Percentiles rank a stretch among this genome's conserved stretches.
Evolutionary conservation across 176 grass and related monocot genomes (phyloP).

Genomic region (Triticum dicoccoides): DNA sequence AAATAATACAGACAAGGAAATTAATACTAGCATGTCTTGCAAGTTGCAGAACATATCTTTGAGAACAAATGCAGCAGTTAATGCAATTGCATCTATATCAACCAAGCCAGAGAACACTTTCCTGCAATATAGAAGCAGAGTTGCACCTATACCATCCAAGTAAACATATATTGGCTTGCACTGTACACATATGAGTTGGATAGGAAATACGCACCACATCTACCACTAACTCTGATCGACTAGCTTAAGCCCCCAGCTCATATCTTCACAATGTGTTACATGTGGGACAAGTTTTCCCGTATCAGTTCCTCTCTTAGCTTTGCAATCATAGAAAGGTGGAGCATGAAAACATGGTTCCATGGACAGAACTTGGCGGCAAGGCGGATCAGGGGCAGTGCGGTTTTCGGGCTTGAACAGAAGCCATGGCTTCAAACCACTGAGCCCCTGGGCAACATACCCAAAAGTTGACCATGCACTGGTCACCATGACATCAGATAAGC

Average conservation of each 20-base stretch:
- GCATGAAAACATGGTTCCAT: constrained; percentile 93
- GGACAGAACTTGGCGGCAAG: constrained; percentile 68
- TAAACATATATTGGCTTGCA: neutral
- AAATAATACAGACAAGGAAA: neutral
- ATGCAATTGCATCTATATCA: neutral
- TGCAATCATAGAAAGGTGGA: constrained; percentile 87
- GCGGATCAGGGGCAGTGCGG: constrained; percentile 57
- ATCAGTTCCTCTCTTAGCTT: constrained; percentile 57
- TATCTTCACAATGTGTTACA: constrained; percentile 91
- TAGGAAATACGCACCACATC: constrained; percentile 16
- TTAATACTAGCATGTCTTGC: neutral
- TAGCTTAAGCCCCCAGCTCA: constrained; percentile 90
- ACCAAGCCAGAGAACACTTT: neutral
- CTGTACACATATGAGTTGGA: constrained; percentile 44
- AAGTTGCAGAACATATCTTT: neutral
- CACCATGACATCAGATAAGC: constrained; percentile 77
- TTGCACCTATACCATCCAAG: constrained; percentile 4
- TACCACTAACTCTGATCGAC: constrained; percentile 57
- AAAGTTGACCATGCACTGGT: constrained; percentile 95
- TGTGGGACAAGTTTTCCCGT: constrained; percentile 75
- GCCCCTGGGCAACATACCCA: constrained; percentile 85
- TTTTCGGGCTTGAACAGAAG: constrained; percentile 73
- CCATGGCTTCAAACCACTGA: constrained; percentile 82
- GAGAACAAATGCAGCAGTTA: neutral
- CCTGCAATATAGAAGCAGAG: constrained; percentile 12